Conservation (phyloP, 108 stramenopile genomes). For the Ochromonas danica region DNA sequence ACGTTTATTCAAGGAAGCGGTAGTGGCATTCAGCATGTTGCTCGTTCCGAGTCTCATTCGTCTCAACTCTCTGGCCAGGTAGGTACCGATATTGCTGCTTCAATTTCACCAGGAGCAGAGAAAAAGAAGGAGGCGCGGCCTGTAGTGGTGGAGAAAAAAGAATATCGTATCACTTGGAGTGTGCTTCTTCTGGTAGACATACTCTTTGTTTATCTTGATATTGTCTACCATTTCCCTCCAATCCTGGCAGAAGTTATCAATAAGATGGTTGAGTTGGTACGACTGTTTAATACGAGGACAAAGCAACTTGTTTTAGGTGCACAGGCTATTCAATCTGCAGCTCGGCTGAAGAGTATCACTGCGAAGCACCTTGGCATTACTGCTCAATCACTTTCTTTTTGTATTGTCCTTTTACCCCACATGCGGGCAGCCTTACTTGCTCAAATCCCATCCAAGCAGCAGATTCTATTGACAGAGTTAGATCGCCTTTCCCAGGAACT, state of each 20-base stretch:
- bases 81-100: neutral
- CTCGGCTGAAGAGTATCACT: slow-evolving; percentile 23
- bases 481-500: slow-evolving; percentile 85
- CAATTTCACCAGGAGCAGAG: neutral
- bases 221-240: slow-evolving; percentile 28
- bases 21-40: neutral
- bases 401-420: slow-evolving; percentile 78
- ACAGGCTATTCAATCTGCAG: slow-evolving; percentile 33
- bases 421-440: slow-evolving; percentile 85
- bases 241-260: neutral
- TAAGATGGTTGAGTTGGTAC: slow-evolving; percentile 4
- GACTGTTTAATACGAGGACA: slow-evolving; percentile 7
- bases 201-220: slow-evolving; percentile 7
- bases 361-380: slow-evolving; percentile 31
- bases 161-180: slow-evolving; percentile 2
- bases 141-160: slow-evolving; percentile 1
- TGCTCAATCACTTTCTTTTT: slow-evolving; percentile 56
- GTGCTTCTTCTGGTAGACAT: slow-evolving; percentile 10
- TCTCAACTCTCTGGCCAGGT: neutral
- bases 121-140: neutral
- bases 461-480: slow-evolving; percentile 74
- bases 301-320: slow-evolving; percentile 31
- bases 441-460: slow-evolving; percentile 83
- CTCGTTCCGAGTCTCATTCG: neutral
- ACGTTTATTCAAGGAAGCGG: neutral